Base-by-base conservation (phyloP, 768 basidiomycete species). In the Mycena epipterygia region DNA sequence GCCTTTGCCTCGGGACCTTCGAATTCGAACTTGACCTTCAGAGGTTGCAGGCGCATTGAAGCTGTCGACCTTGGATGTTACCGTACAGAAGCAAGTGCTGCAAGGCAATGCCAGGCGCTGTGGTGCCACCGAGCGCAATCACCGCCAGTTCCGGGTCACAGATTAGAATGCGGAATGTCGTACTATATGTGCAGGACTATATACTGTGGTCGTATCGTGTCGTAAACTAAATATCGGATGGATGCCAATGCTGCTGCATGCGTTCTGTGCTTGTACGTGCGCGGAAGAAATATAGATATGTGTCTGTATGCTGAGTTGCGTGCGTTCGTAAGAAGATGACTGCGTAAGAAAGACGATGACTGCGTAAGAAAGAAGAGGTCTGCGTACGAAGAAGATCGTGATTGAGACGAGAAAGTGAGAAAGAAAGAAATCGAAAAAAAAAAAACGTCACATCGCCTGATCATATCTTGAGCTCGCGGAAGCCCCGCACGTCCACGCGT, bases 401-500 rank as follows among this genome's bases (percentile, higher is more conserved):
- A 23, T 6, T n/a, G 21, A 46, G 44, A 46, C 5, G 6, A n/a
- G 21, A 7, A 46, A 23, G 4, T 23, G 44, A 52, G 51, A 52
- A 17, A 29, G 29, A 52, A 16, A 52, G 51, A 52, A 32, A 52
- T 52, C 51, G 32, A 27, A 52, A 52, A 30, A 49, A 49, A 29
- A 49, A 32, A 30, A 52, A 8, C 29, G 51, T 17, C 17, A 29
- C 7, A 25, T 19, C 27, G 27, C 3, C 29, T 27, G 27, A 46
- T 52, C 61, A 68, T 63, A 73, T 73, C 72, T 70, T 68, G 13
- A 73, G 65, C 57, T 73, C 72, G 7, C 72, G 72, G 51, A 73
- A 73, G 37, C 72, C 72, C 21, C 72, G 59, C 72, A 73, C 52
- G 70, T 67, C 64, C 42, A 49, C n/a, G 48, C 75, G 75, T 60